Percentiles rank a stretch among this genome's conserved stretches.
Conservation (phyloP, 495 filamentous ascomycete species). For the Rusavskia elegans region DNA sequence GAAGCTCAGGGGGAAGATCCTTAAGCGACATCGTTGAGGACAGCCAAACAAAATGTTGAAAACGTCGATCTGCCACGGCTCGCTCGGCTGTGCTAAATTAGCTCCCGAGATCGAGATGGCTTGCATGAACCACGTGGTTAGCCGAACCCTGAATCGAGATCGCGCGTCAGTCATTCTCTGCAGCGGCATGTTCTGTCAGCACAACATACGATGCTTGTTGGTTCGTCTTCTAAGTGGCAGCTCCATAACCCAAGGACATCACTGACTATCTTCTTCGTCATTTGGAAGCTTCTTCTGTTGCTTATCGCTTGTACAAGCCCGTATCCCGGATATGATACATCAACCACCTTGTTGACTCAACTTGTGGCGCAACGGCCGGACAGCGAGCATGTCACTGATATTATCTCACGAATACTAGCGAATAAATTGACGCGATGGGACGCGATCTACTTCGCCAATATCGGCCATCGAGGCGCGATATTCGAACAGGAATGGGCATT, state of each 20-base stretch:
- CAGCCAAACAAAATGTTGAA: no score
- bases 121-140: no score
- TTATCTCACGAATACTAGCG: not conserved
- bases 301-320: constrained; percentile 45
- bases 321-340: constrained; percentile 78
- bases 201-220: not conserved
- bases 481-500: constrained; percentile 98
- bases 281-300: constrained; percentile 65
- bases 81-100: not conserved
- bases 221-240: not conserved
- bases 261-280: constrained; percentile 21
- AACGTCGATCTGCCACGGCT: not conserved
- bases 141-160: no score
- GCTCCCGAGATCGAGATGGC: no score
- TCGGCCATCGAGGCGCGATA: constrained; percentile 53
- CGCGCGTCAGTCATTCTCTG: no score
- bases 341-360: constrained; percentile 42
- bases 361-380: not conserved
- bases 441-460: constrained; percentile 67
- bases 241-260: constrained; percentile 6
- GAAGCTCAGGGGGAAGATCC: constrained; percentile 42
- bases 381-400: not conserved
- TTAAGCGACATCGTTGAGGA: constrained; percentile 1
- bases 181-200: no score
- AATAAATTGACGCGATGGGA: constrained; percentile 73